Conservation (phyloP, 2,329 filamentous ascomycete genomes). For the Trichoderma sp. region DNA sequence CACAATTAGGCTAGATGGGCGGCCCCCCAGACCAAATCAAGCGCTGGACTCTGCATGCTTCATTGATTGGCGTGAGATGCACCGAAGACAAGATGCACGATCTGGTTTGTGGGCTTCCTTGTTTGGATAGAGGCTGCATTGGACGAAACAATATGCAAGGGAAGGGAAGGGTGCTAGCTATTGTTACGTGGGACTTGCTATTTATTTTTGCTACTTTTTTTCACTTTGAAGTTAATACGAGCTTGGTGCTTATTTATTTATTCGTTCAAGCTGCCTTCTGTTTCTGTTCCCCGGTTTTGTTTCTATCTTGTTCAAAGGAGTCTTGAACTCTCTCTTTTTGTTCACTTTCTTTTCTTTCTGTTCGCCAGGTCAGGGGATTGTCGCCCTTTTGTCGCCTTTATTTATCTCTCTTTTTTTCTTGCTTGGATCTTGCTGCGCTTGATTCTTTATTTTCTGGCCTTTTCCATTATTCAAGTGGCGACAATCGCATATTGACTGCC, state of each 20-base stretch:
- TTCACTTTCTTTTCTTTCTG: background rate
- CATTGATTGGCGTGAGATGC: background rate
- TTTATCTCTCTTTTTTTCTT: background rate
- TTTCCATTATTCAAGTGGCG: background rate
- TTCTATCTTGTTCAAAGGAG: background rate
- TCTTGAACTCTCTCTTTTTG: background rate
- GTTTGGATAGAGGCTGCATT: conserved; percentile 15
- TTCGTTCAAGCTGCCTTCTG: background rate
- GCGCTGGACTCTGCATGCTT: background rate
- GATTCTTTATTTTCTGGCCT: background rate
- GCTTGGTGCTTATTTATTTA: background rate
- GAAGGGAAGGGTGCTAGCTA: background rate
- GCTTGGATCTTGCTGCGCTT: background rate
- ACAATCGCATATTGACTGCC: conserved; percentile 2
- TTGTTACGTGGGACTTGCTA: conserved; percentile 9
- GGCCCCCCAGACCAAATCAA: background rate
- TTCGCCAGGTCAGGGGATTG: background rate
- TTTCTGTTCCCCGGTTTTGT: background rate
- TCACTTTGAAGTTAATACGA: background rate
- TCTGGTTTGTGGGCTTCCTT: conserved; percentile 6
- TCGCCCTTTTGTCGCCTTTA: background rate
- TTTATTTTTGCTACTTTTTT: background rate
- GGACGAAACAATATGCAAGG: conserved; percentile 4
- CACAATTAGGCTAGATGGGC: background rate
- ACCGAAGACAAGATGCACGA: background rate